Evolutionary conservation across 768 basidiomycete species (phyloP).

Genomic region (Tricholoma matsutake): DNA sequence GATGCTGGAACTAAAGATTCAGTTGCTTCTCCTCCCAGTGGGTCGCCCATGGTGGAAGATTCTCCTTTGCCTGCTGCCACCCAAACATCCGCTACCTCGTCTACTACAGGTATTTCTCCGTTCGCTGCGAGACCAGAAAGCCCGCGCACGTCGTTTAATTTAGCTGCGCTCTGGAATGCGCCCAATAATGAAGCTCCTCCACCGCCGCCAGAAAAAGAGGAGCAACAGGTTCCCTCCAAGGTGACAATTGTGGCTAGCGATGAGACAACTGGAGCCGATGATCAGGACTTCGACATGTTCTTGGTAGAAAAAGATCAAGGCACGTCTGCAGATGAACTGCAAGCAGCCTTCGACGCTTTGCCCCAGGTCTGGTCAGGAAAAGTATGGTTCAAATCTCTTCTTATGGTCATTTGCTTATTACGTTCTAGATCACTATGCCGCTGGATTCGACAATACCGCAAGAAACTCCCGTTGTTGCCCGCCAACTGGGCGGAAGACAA

Average conservation of each 20-base stretch:
- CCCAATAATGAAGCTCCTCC: slow-evolving; percentile 32
- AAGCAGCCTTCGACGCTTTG: slow-evolving; percentile 50
- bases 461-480: slow-evolving; percentile 62
- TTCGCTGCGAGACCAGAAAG: slow-evolving; percentile 45
- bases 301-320: slow-evolving; percentile 59
- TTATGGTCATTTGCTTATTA: slow-evolving; percentile 5
- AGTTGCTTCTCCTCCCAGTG: slow-evolving; percentile 8
- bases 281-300: slow-evolving; percentile 87
- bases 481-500: slow-evolving; percentile 75
- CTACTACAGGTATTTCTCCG: slow-evolving; percentile 44
- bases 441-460: slow-evolving; percentile 68
- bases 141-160: slow-evolving; percentile 60
- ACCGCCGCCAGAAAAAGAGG: slow-evolving; percentile 9
- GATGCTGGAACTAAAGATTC: slow-evolving; percentile 19
- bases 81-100: slow-evolving; percentile 15
- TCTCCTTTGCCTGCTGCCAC: slow-evolving; percentile 15
- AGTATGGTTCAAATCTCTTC: slow-evolving; percentile 37
- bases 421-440: slow-evolving; percentile 71
- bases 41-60: slow-evolving; percentile 11
- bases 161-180: slow-evolving; percentile 68
- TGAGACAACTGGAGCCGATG: slow-evolving; percentile 49
- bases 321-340: slow-evolving; percentile 37
- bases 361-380: slow-evolving; percentile 74
- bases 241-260: slow-evolving; percentile 22
- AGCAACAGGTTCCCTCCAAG: slow-evolving; percentile 19